Conservation (phyloP, 1,284 basidiomycete species). For the Vanrija humicola region DNA sequence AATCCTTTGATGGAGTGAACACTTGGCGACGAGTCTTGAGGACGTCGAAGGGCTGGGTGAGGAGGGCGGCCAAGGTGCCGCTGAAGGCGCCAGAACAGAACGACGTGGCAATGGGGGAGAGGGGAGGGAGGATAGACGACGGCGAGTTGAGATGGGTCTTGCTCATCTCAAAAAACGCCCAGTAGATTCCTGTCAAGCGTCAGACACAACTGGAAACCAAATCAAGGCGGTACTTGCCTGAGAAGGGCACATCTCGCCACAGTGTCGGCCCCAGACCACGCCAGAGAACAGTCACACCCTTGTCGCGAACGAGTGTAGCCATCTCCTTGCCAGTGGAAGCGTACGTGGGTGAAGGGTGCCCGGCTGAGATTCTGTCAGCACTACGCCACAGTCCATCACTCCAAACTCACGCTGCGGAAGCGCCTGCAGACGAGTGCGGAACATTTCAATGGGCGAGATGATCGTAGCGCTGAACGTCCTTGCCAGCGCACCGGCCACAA, state of each 20-base stretch:
- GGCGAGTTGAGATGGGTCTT: conserved; percentile 40
- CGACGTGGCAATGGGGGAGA: conserved; percentile 37
- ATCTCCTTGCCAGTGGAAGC: conserved; percentile 43
- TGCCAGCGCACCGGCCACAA: conserved; percentile 77
- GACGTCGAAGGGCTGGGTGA: conserved; percentile 95
- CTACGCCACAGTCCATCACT: not conserved
- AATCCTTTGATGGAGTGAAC: conserved; percentile 58
- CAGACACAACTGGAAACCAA: conserved; percentile 52
- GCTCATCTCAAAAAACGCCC: conserved; percentile 47
- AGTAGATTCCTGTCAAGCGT: conserved; percentile 40
- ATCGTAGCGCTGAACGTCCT: conserved; percentile 75
- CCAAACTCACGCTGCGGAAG: conserved; percentile 53
- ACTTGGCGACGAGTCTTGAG: conserved; percentile 88
- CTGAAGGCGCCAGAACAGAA: conserved; percentile 45
- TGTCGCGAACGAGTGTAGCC: conserved; percentile 55
- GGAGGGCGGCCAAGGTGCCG: conserved; percentile 65
- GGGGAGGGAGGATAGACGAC: conserved; percentile 24
- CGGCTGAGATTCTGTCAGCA: conserved; percentile 32
- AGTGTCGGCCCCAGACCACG: conserved; percentile 85
- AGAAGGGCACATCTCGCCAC: conserved; percentile 97
- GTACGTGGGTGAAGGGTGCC: conserved; percentile 62
- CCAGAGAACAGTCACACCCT: conserved; percentile 75
- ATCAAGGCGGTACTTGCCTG: conserved; percentile 53
- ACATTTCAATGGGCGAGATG: conserved; percentile 84
- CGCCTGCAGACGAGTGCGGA: conserved; percentile 90